Evolutionary conservation across 129 eudicot species (phyloP), one percentile per base, ranked within the genome.

Genomic region (Flaveria robusta): DNA sequence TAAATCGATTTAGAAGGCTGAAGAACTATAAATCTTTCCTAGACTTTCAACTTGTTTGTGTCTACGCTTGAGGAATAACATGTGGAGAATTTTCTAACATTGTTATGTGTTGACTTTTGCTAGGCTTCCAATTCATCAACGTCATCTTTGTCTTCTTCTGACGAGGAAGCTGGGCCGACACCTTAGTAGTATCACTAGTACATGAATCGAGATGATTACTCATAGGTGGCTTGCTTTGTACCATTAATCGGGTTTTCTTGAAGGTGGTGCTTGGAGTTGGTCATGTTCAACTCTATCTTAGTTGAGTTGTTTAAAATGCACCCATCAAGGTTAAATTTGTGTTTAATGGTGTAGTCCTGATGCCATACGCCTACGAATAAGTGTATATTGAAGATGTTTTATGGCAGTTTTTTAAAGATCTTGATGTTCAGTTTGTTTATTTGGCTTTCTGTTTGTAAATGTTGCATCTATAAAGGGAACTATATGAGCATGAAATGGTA

Each of bases 131-230:
- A 24, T 67, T 41, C 73, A 54, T 80, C 75, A 66, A 54, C 83
- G 1, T 43, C 70, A 7, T 82, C 88, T 37, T 15, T 65, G 26
- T 20, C 87, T 31, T 80, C 90, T 64, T 64, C 87, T 63, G 87
- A 86, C 62, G 97, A 82, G 63, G 97, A 88, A 80, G 74, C 85
- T 23, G 83, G 81, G 16, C 68, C 77, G 1, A 51, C 26, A 75
- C 74, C 85, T 66, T 42, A 29, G 54, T 86, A 79, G 51, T 71
- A 71, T 42, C 79, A 81, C 70, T 71, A 82, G 27, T 80, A 67
- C 49, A 73, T 74, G 14, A 67, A 66, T 39, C 81, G 59, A 10
- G 76, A 69, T 69, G 54, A 46, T 3, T 87, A 58, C 74, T 22
- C 1, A 10, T 27, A 24, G 16, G 15, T 23, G 41, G 78, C 1